These are phyloP conservation scores for Cinnamomum chago DNA, from an alignment of 164 flowering plant genomes.

Conservation along the genomic window DNA sequence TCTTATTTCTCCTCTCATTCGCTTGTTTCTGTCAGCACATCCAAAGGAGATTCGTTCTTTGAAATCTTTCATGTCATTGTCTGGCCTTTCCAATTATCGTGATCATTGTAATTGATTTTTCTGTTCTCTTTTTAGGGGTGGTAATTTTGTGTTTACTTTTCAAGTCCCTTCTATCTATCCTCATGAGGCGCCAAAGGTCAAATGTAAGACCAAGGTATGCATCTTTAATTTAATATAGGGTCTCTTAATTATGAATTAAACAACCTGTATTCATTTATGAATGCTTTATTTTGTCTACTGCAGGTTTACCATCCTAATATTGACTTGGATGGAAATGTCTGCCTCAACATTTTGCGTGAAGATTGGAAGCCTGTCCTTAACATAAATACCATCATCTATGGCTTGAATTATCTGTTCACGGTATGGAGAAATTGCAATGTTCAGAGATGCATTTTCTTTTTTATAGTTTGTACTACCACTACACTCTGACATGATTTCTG, in stretches of 20 bases:
- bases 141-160: slow-evolving; percentile 56
- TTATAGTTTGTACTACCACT: background rate
- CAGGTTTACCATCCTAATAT: slow-evolving; percentile 85
- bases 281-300: background rate
- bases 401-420: slow-evolving; percentile 68
- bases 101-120: background rate
- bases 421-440: slow-evolving; percentile 18
- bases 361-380: slow-evolving; percentile 87
- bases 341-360: slow-evolving; percentile 76
- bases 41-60: too few species aligned
- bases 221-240: background rate
- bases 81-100: too few species aligned
- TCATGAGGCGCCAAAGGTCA: slow-evolving; percentile 81
- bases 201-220: slow-evolving; percentile 75
- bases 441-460: background rate
- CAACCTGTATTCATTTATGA: background rate
- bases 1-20: background rate
- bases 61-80: too few species aligned
- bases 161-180: slow-evolving; percentile 68
- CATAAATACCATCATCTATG: slow-evolving; percentile 66
- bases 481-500: background rate
- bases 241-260: background rate
- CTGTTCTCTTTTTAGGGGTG: slow-evolving; percentile 37
- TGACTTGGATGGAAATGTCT: slow-evolving; percentile 80
- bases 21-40: background rate